phyloP scores from a whole-genome alignment of 2,329 filamentous ascomycete genomes.

The Rhinocladiella similis region DNA sequence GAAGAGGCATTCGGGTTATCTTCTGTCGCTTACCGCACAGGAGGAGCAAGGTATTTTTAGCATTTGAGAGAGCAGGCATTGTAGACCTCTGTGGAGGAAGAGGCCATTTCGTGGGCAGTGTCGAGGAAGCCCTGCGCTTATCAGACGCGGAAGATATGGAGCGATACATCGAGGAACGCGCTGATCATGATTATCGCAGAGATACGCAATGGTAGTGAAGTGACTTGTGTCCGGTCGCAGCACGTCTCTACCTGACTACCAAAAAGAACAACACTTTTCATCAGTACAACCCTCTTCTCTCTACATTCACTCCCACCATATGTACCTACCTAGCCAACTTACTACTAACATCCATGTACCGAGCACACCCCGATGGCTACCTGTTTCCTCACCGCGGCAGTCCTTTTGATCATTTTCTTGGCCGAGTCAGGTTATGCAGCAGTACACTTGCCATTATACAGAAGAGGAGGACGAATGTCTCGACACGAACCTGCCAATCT shows the following conservation, averaged over 20 bases:
- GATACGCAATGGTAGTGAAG: slow-evolving; percentile 7
- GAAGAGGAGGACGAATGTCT: slow-evolving; percentile 23
- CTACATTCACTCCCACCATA: not conserved
- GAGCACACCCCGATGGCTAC: not conserved
- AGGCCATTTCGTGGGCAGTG: slow-evolving; percentile 75
- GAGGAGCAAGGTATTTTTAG: slow-evolving; percentile 62
- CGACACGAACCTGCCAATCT: slow-evolving; percentile 27
- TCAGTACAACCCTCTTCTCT: too few species aligned
- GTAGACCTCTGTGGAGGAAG: slow-evolving; percentile 77
- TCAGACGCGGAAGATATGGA: slow-evolving; percentile 68
- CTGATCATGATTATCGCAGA: slow-evolving; percentile 6
- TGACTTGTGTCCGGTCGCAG: not conserved
- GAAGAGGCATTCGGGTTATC: slow-evolving; percentile 64
- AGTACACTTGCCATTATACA: slow-evolving; percentile 23
- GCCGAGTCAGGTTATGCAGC: not conserved
- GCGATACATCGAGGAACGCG: slow-evolving; percentile 34
- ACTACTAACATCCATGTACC: not conserved
- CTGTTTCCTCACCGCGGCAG: not conserved
- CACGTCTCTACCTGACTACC: not conserved
- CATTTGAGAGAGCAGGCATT: slow-evolving; percentile 80
- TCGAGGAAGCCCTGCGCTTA: slow-evolving; percentile 79
- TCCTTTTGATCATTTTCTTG: slow-evolving; percentile 1
- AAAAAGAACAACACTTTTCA: too few species aligned
- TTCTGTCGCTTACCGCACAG: slow-evolving; percentile 56
- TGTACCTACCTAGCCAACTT: not conserved